These are phyloP conservation scores for Musa beccarii DNA, from an alignment of 176 grass and related monocot genomes.

Conservation along the genomic window DNA sequence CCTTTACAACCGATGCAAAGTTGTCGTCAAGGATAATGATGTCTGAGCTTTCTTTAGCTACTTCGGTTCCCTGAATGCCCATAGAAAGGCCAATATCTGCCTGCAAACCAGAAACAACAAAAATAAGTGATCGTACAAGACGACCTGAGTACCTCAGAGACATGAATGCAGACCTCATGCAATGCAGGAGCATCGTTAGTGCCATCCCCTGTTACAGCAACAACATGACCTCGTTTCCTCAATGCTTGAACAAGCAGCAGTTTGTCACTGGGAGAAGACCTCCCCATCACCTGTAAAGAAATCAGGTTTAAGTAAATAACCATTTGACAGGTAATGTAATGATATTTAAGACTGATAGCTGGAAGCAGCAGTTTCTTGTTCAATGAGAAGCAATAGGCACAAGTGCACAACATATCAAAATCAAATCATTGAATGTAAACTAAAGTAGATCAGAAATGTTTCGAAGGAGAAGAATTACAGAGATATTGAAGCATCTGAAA, in stretches of 20 bases:
- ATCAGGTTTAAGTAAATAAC: too few relatives aligned
- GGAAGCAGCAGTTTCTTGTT: too few relatives aligned
- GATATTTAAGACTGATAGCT: too few relatives aligned
- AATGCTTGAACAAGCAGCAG: constrained; percentile 73
- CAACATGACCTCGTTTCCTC: constrained; percentile 53
- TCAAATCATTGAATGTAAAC: too few relatives aligned
- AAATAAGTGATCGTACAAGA: not conserved
- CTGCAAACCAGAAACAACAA: constrained; percentile 35
- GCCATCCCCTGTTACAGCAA: constrained; percentile 91
- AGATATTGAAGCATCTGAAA: too few relatives aligned
- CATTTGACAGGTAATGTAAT: too few relatives aligned
- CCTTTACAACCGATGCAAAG: constrained; percentile 88
- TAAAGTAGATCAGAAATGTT: too few relatives aligned
- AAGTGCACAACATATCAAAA: too few relatives aligned
- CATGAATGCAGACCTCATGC: constrained; percentile 55
- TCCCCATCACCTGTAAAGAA: constrained; percentile 67
- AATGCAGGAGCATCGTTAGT: constrained; percentile 88
- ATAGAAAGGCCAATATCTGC: constrained; percentile 96
- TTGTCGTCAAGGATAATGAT: constrained; percentile 99
- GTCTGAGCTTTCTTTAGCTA: constrained; percentile 98
- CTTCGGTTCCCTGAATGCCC: constrained; percentile 97
- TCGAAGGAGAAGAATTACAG: too few relatives aligned
- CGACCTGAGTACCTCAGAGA: not conserved
- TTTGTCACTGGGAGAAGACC: constrained; percentile 88
- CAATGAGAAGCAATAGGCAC: too few relatives aligned